Conservation (phyloP, 148 eudicot species). For the Cornus controversa region DNA sequence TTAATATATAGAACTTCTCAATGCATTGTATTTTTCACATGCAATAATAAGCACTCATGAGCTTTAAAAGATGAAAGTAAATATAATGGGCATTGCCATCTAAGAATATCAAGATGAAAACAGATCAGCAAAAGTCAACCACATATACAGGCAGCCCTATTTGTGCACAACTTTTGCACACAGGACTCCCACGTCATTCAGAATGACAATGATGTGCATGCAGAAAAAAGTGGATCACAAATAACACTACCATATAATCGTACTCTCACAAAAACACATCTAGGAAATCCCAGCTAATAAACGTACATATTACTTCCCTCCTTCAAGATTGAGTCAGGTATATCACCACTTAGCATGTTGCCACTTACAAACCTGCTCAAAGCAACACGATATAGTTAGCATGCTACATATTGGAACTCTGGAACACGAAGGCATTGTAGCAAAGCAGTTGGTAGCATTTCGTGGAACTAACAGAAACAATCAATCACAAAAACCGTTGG, state of each 20-base stretch:
- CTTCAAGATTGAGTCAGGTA: slow-evolving; percentile 57
- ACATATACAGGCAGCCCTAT: too few relatives aligned
- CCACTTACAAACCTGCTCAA: slow-evolving; percentile 56
- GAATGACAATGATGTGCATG: too few relatives aligned
- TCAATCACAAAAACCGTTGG: neutral
- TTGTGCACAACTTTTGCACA: too few relatives aligned
- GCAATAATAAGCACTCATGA: too few relatives aligned
- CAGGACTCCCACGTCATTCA: too few relatives aligned
- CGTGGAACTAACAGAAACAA: neutral
- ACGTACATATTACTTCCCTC: slow-evolving; percentile 66
- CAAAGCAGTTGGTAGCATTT: neutral
- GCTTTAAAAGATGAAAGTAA: too few relatives aligned
- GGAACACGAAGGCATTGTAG: neutral
- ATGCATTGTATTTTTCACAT: too few relatives aligned
- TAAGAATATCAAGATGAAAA: too few relatives aligned
- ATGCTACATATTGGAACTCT: neutral
- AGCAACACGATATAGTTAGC: slow-evolving; percentile 8
- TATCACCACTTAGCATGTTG: slow-evolving; percentile 59
- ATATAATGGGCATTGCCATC: too few relatives aligned
- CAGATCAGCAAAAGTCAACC: too few relatives aligned
- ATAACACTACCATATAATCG: neutral
- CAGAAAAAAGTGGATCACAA: too few relatives aligned
- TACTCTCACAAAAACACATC: neutral
- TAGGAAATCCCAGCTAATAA: slow-evolving; percentile 7
- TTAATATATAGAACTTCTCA: too few relatives aligned